Percentiles rank a stretch among this genome's conserved stretches.
Evolutionary conservation across 257 asterid species (phyloP).

Genomic region (Jaltomata sinuosa): DNA sequence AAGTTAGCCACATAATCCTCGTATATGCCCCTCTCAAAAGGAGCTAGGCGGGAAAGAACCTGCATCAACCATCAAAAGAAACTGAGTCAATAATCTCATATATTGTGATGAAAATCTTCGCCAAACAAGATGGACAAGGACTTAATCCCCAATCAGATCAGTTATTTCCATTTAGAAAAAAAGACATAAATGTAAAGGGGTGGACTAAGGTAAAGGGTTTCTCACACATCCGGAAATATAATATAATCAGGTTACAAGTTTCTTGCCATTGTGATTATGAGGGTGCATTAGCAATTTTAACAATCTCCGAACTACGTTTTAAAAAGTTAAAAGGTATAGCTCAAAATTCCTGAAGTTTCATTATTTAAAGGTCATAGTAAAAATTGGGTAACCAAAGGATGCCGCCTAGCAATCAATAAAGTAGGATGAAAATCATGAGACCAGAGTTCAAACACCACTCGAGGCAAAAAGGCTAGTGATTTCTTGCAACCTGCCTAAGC

Average conservation of each 20-base stretch:
- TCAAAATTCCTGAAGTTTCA: neutral
- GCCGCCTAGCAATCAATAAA: neutral
- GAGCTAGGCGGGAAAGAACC: slow-evolving; percentile 96
- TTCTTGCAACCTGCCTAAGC: neutral
- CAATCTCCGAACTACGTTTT: neutral
- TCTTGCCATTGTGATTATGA: neutral
- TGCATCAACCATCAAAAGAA: slow-evolving; percentile 29
- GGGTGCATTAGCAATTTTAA: neutral
- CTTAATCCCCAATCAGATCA: neutral
- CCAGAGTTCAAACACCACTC: neutral
- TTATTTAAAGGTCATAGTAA: neutral
- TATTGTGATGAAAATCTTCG: neutral
- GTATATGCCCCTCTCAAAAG: slow-evolving; percentile 92
- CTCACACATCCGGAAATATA: neutral
- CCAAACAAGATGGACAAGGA: neutral
- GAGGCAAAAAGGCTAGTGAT: neutral
- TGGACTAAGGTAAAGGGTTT: neutral
- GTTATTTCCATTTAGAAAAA: neutral
- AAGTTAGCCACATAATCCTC: slow-evolving; percentile 98
- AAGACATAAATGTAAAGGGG: neutral
- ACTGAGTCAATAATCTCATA: neutral
- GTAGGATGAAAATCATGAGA: neutral
- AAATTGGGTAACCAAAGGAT: neutral
- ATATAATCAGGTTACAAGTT: neutral
- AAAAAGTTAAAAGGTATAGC: neutral